Evolutionary conservation across 2,329 filamentous ascomycete genomes (phyloP), one percentile per base, ranked within the genome.

Genomic region (Achaetomium macrosporum): DNA sequence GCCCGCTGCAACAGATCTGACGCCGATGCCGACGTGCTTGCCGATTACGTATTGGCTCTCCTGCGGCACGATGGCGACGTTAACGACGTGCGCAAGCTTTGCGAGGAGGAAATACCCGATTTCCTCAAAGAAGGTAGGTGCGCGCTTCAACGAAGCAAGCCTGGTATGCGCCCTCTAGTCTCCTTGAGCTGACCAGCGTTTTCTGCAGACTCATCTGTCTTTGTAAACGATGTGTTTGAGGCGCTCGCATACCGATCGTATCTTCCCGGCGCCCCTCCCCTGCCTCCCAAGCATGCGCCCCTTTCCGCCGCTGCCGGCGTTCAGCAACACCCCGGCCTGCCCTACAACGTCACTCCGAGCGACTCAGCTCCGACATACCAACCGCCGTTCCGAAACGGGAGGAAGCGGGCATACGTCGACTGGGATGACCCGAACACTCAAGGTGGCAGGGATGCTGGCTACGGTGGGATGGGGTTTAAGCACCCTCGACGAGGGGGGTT

Each of bases 41-140:
- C 87, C 43, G 88, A 93, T 62, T 93, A 91, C 66, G 85, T 92
- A n/a, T 76, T 91, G 56, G 88, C 87, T 7, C 78, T 93, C 17
- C 72, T 92, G 42, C 80, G 81, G 50, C 83, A 87, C 56, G 85
- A 90, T 59, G 85, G 84, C 56, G 76, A 82, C 47, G 72, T 78
- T 39, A 75, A 77, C n/a, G 75, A 79, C 17, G 83, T 90, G 50
- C 79, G 82, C 63, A 73, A 77, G 61, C 79, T 86, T 47, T 90
- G 86, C 68, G 76, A 88, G 64, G 76, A 81, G 49, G 85, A 90
- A 66, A 82, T 92, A 39, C 78, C 81, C 2, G 87, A 91, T 65
- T 92, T 92, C 65, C 70, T 92, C 16, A 81, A 81, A 62, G 84
- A 89, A 63, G 79, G 84, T 82, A 25, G 25, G 62, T n/a, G n/a